phyloP scores from a whole-genome alignment of 345 rosid species.

The Pelargonium nanum region DNA sequence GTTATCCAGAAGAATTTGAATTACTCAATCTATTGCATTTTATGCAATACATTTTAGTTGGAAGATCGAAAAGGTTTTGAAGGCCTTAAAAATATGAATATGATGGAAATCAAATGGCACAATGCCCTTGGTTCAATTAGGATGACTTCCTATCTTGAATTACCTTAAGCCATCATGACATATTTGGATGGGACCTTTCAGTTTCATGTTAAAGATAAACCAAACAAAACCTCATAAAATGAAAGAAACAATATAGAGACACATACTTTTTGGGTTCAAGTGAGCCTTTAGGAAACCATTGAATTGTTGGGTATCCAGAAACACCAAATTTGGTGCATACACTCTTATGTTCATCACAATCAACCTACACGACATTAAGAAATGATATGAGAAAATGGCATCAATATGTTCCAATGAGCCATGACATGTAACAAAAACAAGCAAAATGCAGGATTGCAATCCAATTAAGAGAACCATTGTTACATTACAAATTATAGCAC shows the following conservation, averaged over 20 bases:
- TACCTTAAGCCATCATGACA: neutral
- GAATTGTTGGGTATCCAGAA: slow-evolving; percentile 86
- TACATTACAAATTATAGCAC: neutral
- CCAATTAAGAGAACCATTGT: neutral
- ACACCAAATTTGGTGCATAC: slow-evolving; percentile 86
- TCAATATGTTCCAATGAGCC: neutral
- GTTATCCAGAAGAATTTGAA: neutral
- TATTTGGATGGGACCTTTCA: neutral
- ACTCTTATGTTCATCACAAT: slow-evolving; percentile 94
- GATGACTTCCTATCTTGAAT: neutral
- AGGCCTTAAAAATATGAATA: too few relatives aligned
- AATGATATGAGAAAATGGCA: neutral
- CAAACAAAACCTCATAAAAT: neutral
- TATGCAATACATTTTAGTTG: neutral
- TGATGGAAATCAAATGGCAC: neutral
- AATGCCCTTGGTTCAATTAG: neutral
- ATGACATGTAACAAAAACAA: neutral
- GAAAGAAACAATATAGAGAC: neutral
- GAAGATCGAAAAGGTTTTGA: neutral
- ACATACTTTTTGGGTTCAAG: slow-evolving; percentile 78
- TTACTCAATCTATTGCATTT: neutral
- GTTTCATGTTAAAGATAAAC: neutral
- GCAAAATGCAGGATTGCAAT: neutral
- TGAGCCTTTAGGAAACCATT: slow-evolving; percentile 97
- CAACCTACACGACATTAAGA: slow-evolving; percentile 53